Evolutionary conservation across 1,284 basidiomycete genomes (phyloP), one percentile per base, ranked within the genome.

Genomic region (Puccinia horiana): DNA sequence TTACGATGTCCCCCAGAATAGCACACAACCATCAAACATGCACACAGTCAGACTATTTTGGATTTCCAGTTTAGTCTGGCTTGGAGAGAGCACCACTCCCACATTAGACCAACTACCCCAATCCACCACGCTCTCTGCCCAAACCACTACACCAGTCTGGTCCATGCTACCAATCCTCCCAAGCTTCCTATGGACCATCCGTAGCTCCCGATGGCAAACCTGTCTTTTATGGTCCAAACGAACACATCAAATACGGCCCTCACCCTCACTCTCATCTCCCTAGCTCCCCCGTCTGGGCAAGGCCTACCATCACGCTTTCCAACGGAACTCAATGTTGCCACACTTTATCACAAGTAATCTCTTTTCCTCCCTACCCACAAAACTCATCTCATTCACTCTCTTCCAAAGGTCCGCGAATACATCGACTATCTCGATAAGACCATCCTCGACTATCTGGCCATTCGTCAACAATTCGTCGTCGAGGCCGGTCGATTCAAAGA

Each of bases 401-500:
- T 29, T 29, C 11, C n/a, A 56, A 44, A 81, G 79, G 79, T 74
- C 26, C 69, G 79, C 40, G 56, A 73, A 29, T 74, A 81, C 35
- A 73, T 81, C 35, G 54, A 81, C 47, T 81, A 81, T 42, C 44
- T 81, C 20, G 79, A 81, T 37, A 40, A 69, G 26, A 81, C 79
- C 9, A 81, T 81, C 26, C 44, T 81, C n/a, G 37, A 65, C 18
- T 81, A 81, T 73, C 44, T 81, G 29, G 42, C 78, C 42, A 63
- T 81, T 42, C 70, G 79, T 23, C 79, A 81, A 44, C 79, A 81
- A 40, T 74, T 81, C 35, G 79, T 74, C 32, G 69, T 81, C 44
- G 70, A 81, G 49, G 79, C 79, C 40, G 70, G 70, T 49, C 79
- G 79, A 23, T 81, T 81, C 58, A 81, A 81, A 61, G 52, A 44